Conservation (phyloP, 78 protist genomes). For the Cavenderia fasciculata region DNA sequence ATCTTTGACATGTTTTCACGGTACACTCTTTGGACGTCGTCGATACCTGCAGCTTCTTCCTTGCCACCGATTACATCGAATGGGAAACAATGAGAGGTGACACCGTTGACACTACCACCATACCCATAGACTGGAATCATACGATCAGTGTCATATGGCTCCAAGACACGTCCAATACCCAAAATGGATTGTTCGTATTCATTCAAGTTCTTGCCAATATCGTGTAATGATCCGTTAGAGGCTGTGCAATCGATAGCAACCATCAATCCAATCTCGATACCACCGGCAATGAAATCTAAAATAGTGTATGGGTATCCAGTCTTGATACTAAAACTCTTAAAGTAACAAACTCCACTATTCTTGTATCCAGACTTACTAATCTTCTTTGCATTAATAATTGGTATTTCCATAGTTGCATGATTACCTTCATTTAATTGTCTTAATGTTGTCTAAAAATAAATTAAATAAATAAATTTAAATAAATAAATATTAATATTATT, state of each 20-base stretch:
- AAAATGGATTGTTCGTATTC: background rate
- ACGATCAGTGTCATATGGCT: constrained; percentile 42
- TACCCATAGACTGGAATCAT: constrained; percentile 85
- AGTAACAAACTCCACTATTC: constrained; percentile 34
- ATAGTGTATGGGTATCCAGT: constrained; percentile 69
- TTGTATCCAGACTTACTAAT: constrained; percentile 68
- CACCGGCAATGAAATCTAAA: constrained; percentile 82
- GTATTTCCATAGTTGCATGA: too few species aligned
- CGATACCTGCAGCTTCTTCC: constrained; percentile 12
- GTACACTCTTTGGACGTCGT: constrained; percentile 60
- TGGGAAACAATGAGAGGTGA: constrained; percentile 71
- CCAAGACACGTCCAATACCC: background rate
- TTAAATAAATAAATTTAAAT: too few species aligned
- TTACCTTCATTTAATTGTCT: too few species aligned
- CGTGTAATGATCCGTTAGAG: constrained; percentile 86
- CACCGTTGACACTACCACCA: constrained; percentile 74
- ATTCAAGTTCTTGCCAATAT: background rate
- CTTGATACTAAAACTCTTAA: constrained; percentile 16
- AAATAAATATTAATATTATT: too few species aligned
- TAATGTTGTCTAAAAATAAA: too few species aligned
- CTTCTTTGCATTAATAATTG: constrained; percentile 63
- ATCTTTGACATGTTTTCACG: background rate
- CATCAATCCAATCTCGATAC: constrained; percentile 58
- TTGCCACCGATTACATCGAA: background rate
- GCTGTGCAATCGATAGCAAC: constrained; percentile 93